Evolutionary conservation across 2,329 filamentous ascomycete genomes (phyloP).

Genomic region (Bipolaris bicolor): DNA sequence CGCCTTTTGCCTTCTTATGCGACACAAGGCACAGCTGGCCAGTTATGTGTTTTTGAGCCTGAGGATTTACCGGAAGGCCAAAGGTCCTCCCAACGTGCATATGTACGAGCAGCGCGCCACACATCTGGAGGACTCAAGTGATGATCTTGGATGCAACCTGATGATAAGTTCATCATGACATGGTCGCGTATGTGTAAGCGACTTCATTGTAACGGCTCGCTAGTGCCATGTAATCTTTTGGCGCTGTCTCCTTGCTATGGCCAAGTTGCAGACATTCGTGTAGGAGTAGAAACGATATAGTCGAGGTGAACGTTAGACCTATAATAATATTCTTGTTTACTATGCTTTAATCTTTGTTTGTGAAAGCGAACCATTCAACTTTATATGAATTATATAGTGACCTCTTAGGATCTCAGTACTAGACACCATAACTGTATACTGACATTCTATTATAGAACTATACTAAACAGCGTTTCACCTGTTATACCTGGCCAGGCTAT

Average conservation of each 20-base stretch:
- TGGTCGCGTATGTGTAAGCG: slow-evolving; percentile 9
- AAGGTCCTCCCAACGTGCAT: slow-evolving; percentile 13
- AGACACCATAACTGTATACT: too few species aligned
- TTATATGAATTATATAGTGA: too few species aligned
- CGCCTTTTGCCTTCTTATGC: slow-evolving; percentile 9
- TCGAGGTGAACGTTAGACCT: neutral
- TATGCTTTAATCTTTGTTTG: too few species aligned
- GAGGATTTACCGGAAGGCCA: slow-evolving; percentile 26
- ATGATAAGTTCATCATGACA: slow-evolving; percentile 1
- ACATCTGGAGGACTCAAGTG: slow-evolving; percentile 19
- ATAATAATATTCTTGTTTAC: too few species aligned
- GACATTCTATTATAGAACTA: too few species aligned
- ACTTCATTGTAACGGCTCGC: slow-evolving; percentile 1
- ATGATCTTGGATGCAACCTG: slow-evolving; percentile 18
- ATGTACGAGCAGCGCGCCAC: slow-evolving; percentile 16
- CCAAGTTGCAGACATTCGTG: neutral
- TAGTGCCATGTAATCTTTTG: neutral
- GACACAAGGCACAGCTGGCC: slow-evolving; percentile 4
- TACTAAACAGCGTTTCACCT: too few species aligned
- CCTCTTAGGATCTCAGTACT: too few species aligned
- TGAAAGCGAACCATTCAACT: too few species aligned
- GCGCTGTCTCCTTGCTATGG: neutral
- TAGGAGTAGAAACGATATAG: neutral
- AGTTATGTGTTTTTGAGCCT: slow-evolving; percentile 16
- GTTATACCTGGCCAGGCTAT: too few species aligned